Evolutionary conservation across 2,329 filamentous ascomycete genomes (phyloP).

Genomic region (Phyllosticta citribraziliensis): DNA sequence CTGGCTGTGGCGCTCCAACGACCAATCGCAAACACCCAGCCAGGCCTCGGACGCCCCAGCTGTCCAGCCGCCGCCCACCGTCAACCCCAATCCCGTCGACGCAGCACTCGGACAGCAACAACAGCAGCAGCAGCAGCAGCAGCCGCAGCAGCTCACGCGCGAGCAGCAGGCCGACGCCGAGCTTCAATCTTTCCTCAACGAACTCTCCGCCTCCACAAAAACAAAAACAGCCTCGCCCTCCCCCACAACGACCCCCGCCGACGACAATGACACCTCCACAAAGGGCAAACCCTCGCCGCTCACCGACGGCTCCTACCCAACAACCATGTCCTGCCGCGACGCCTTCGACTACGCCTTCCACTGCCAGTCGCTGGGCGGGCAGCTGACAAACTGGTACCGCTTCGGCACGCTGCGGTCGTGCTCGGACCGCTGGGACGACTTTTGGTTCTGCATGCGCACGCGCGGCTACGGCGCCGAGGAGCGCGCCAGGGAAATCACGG

Average conservation of each 20-base stretch:
- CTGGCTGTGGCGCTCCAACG: constrained; percentile 35
- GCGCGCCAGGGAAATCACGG: constrained; percentile 51
- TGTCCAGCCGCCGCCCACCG: constrained; percentile 12
- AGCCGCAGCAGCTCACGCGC: constrained; percentile 21
- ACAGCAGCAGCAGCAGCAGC: constrained; percentile 15
- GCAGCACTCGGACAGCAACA: constrained; percentile 15
- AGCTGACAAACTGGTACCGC: constrained; percentile 87
- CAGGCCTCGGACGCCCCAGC: constrained; percentile 1
- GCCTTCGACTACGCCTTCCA: constrained; percentile 92
- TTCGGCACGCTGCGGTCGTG: constrained; percentile 69
- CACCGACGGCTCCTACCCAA: constrained; percentile 49
- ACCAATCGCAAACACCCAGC: constrained; percentile 13
- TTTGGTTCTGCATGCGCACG: constrained; percentile 95
- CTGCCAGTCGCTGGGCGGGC: constrained; percentile 83
- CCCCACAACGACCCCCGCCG: background rate
- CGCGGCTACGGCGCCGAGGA: constrained; percentile 51
- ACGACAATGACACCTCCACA: background rate
- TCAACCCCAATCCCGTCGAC: constrained; percentile 15
- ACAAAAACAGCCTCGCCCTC: constrained; percentile 17
- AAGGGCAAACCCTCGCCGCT: background rate
- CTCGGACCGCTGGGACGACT: constrained; percentile 80
- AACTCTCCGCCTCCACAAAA: constrained; percentile 30
- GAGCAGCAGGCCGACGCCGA: constrained; percentile 45
- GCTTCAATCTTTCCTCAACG: constrained; percentile 43
- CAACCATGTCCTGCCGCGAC: constrained; percentile 76